A percentile compares a stretch with the other conserved stretches of the same genome.
These are phyloP conservation scores for Yarrowia sp. DNA, from an alignment of 805 yeast species.

Conservation along the genomic window DNA sequence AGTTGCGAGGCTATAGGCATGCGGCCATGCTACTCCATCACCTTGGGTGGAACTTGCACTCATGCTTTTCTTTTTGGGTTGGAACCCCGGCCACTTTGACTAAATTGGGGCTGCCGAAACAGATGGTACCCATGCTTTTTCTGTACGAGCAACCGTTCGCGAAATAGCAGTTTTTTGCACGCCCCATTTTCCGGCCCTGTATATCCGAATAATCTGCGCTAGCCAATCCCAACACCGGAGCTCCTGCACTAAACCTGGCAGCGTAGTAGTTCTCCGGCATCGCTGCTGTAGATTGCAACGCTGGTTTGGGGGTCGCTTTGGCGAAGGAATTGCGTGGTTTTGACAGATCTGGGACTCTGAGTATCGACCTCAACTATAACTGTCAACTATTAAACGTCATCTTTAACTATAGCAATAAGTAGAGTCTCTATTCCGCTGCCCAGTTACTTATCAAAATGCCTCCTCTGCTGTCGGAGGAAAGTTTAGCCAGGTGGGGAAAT, in stretches of 20 bases:
- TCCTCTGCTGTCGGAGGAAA: not conserved
- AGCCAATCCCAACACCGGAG: constrained; percentile 20
- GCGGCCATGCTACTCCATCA: constrained; percentile 18
- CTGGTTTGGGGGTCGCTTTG: not conserved
- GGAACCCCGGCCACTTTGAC: constrained; percentile 15
- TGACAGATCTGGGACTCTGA: not conserved
- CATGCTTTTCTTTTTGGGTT: not conserved
- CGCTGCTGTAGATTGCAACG: not conserved
- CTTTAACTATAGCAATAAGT: no score
- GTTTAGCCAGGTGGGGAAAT: not conserved
- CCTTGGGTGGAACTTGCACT: not conserved
- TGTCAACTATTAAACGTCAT: not conserved
- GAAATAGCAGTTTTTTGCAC: not conserved
- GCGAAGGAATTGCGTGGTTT: not conserved
- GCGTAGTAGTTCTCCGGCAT: not conserved
- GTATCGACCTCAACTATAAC: not conserved
- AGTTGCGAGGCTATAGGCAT: constrained; percentile 14
- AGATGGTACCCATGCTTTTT: constrained; percentile 24
- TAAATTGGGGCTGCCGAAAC: constrained; percentile 10
- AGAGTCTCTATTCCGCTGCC: no score
- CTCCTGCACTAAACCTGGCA: constrained; percentile 7
- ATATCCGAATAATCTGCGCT: constrained; percentile 8
- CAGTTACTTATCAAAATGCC: not conserved
- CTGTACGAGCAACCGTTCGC: constrained; percentile 7
- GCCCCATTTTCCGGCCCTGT: not conserved